A percentile compares a stretch with the other conserved stretches of the same genome.
phyloP scores from a whole-genome alignment of 23 red algal genomes.

The Gracilaria domingensis region DNA sequence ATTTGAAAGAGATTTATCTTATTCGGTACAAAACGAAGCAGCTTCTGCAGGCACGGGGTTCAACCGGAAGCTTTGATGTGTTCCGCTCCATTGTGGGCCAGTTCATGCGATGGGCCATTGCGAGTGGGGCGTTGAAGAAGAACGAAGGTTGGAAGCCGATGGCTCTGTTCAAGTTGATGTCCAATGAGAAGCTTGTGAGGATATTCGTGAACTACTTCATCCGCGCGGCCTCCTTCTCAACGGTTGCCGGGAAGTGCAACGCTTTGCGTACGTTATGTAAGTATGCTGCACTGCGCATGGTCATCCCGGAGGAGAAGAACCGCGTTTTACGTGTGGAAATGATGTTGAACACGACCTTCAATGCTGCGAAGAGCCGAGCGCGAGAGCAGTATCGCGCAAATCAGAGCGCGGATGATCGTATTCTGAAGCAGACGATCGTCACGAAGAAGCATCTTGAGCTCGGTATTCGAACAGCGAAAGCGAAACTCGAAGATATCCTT shows the following conservation, averaged over 20 bases:
- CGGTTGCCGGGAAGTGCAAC: not conserved
- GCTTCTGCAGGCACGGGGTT: too few species aligned
- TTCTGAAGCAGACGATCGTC: not conserved
- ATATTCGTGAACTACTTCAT: constrained; percentile 20
- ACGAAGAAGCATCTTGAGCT: not conserved
- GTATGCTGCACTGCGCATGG: not conserved
- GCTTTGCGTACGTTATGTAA: not conserved
- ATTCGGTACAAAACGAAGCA: too few species aligned
- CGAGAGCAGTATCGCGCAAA: not conserved
- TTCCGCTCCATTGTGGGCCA: constrained; percentile 24
- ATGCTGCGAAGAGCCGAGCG: not conserved
- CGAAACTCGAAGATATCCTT: not conserved
- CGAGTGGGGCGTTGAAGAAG: not conserved
- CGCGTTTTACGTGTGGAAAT: not conserved
- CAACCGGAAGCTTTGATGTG: too few species aligned
- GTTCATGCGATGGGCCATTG: constrained; percentile 24
- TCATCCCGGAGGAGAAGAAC: too few species aligned
- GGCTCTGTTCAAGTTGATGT: not conserved
- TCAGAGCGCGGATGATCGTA: not conserved
- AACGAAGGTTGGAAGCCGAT: constrained; percentile 18
- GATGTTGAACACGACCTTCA: not conserved
- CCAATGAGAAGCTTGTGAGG: not conserved
- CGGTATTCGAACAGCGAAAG: not conserved
- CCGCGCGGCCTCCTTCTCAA: not conserved
- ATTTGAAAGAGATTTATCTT: too few species aligned